Percentiles rank a stretch among this genome's conserved stretches.
Evolutionary conservation across 345 rosid species (phyloP).

Genomic region (Gossypium sturtianum): DNA sequence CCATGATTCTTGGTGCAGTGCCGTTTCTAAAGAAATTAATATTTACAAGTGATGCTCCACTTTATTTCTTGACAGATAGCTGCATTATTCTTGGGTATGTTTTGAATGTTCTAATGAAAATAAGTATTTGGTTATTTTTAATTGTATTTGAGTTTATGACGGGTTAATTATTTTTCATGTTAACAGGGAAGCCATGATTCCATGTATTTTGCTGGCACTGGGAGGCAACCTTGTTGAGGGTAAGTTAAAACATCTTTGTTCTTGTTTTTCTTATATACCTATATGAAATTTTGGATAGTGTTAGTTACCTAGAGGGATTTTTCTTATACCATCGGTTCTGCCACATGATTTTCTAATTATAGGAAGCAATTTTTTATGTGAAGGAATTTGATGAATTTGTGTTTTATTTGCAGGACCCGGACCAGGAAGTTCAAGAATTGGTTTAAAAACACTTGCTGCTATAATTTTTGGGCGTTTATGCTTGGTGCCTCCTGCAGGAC

Average conservation of each 20-base stretch:
- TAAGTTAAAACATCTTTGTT: constrained; percentile 18
- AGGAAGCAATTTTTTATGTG: background rate
- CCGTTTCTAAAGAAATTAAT: constrained; percentile 73
- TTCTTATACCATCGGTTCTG: background rate
- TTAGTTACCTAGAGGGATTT: background rate
- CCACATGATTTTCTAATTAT: background rate
- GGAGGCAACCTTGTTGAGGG: constrained; percentile 99
- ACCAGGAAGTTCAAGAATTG: constrained; percentile 95
- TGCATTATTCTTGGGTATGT: constrained; percentile 94
- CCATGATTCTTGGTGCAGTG: constrained; percentile 73
- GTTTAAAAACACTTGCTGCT: constrained; percentile 80
- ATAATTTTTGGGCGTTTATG: constrained; percentile 70
- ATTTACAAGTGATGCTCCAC: constrained; percentile 81
- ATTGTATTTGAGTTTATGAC: background rate
- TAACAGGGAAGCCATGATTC: constrained; percentile 95
- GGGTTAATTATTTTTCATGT: constrained; percentile 8
- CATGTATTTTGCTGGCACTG: constrained; percentile 84
- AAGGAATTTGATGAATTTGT: constrained; percentile 1
- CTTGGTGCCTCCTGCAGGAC: constrained; percentile 87
- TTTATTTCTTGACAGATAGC: constrained; percentile 96
- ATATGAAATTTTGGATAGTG: background rate
- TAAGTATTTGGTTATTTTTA: background rate
- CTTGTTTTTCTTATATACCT: background rate
- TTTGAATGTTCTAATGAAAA: constrained; percentile 1
- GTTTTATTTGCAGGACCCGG: constrained; percentile 73